Evolutionary conservation across 2,329 filamentous ascomycete genomes (phyloP), one percentile per base, ranked within the genome.

Genomic region (Venturia pyrina): DNA sequence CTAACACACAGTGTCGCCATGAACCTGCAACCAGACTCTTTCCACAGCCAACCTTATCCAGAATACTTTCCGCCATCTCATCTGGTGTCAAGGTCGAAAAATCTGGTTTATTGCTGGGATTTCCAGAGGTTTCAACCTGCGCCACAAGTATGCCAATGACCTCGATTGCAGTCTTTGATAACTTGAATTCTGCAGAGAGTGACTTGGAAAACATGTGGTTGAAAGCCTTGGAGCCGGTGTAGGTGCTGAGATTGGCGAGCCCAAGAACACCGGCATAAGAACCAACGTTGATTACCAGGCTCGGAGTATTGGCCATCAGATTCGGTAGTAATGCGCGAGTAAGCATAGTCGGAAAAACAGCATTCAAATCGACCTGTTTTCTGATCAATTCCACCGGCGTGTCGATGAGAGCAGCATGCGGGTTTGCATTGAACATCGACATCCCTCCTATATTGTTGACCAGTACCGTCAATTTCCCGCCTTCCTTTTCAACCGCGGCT

Each of bases 371-470:
- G 15, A 65, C 37, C 24, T 60, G 28, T 6, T 66, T 53, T 3
- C 15, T 5, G 8, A 34, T 59, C 63, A 64, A 19, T 13, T 65
- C 64, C 10, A 56, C 6, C 6, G 62, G 43, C 37, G 44, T 64
- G 37, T 64, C 68, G 5, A 70, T 71, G 65, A 75, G 81, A 34
- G 34, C 34, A 4, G 37, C 61, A 43, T 44, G 40, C 13, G 62
- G 43, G 21, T 28, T 64, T 2, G 40, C 69, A 4, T 71, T 71
- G 66, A 75, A 81, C 32, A 56, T 40, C 6, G 21, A 40, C 5
- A 69, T 72, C 13, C 81, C 81, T 24, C 84, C 83, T 0, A 83
- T 80, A 71, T 86, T 86, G 73, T 86, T 86, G 69, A 87, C 72
- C 32, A 87, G 73, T 1, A 86, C 73, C 0, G 80, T 84, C 41